A percentile compares a stretch with the other conserved stretches of the same genome.
These are phyloP conservation scores for Solanum pinnatisectum DNA, from an alignment of 257 asterid genomes.

Conservation along the genomic window DNA sequence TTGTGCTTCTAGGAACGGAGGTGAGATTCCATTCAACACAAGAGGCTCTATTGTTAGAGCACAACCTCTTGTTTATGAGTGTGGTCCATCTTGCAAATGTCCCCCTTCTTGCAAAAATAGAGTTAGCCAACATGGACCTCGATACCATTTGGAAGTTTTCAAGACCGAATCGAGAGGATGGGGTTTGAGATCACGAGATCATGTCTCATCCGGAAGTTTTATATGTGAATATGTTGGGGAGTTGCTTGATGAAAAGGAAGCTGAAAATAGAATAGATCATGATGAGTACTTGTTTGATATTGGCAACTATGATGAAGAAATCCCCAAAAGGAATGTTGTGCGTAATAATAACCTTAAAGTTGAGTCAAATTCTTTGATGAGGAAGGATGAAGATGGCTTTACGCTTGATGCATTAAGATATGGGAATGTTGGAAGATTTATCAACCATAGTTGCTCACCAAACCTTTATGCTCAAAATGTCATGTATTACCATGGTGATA, in stretches of 20 bases:
- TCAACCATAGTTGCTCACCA: conserved; percentile 31
- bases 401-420: conserved; percentile 25
- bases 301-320: background rate
- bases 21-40: conserved; percentile 43
- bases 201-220: conserved; percentile 30
- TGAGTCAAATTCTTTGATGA: background rate
- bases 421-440: conserved; percentile 54
- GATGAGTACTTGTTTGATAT: conserved; percentile 14
- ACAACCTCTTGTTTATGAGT: conserved; percentile 25
- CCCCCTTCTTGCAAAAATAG: conserved; percentile 42
- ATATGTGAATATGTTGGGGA: conserved; percentile 50
- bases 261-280: conserved; percentile 1
- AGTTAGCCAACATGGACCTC: conserved; percentile 37
- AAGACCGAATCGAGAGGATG: conserved; percentile 33
- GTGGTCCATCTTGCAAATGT: conserved; percentile 51
- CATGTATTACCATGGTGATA: conserved; percentile 30
- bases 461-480: conserved; percentile 30
- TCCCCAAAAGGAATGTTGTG: background rate
- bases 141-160: conserved; percentile 29
- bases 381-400: background rate
- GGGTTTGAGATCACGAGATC: conserved; percentile 38
- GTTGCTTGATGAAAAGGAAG: conserved; percentile 15
- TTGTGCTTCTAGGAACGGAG: conserved; percentile 34
- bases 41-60: conserved; percentile 10
- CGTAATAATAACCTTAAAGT: background rate